Conservation (phyloP, 2,329 filamentous ascomycete genomes). For the Cytospora schulzeri region DNA sequence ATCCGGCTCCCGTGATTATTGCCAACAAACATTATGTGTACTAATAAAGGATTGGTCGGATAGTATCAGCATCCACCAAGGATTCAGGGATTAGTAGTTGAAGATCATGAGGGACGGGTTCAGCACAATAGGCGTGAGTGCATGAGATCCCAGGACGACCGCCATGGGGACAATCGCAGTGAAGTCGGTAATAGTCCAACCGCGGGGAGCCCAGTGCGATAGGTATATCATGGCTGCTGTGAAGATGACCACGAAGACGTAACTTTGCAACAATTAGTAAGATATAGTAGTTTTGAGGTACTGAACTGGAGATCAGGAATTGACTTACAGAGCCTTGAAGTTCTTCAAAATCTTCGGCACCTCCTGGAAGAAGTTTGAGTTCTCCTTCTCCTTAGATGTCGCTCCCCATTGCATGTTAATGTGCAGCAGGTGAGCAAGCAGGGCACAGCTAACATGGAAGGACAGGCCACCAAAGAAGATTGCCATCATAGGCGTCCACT, state of each 20-base stretch:
- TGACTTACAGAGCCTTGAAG: constrained; percentile 54
- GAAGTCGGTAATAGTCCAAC: constrained; percentile 59
- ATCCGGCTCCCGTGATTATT: background rate
- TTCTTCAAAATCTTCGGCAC: constrained; percentile 55
- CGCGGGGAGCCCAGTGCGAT: constrained; percentile 45
- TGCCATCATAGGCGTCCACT: constrained; percentile 60
- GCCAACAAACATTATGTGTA: background rate
- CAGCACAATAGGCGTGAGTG: constrained; percentile 58
- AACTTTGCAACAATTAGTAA: constrained; percentile 1
- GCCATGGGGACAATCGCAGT: constrained; percentile 60
- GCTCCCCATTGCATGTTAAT: constrained; percentile 52
- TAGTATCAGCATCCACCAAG: background rate
- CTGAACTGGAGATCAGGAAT: constrained; percentile 41
- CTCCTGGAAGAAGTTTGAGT: constrained; percentile 59
- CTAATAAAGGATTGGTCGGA: background rate
- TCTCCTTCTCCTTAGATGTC: constrained; percentile 59
- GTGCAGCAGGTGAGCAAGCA: constrained; percentile 45
- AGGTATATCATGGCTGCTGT: constrained; percentile 51
- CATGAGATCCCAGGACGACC: constrained; percentile 55
- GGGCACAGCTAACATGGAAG: constrained; percentile 43
- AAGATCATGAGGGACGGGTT: constrained; percentile 66
- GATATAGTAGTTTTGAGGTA: background rate
- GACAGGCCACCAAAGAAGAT: constrained; percentile 47
- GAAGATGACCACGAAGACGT: constrained; percentile 31
- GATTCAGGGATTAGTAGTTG: constrained; percentile 47